Evolutionary conservation across 179 eudicot species (phyloP), one percentile per base, ranked within the genome.

Genomic region (Patellifolia procumbens): DNA sequence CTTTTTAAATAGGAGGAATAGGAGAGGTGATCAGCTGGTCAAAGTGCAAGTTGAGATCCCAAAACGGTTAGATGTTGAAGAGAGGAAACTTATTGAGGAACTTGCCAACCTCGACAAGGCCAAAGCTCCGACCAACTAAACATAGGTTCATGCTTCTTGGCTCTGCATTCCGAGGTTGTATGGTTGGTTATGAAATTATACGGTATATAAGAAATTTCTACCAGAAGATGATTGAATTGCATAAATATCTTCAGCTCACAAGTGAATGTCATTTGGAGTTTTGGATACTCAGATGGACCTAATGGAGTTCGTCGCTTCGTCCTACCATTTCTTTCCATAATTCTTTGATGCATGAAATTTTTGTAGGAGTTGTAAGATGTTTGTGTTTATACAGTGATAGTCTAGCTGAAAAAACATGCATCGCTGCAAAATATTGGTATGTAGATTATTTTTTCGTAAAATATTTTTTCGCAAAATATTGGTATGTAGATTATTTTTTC

Each of bases 21-120:
- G 68, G 87, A 89, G 97, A 80, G 97, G 98, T 4, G 96, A 94
- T 74, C 98, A 94, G 83, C 67, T 92, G 81, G 97, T 92, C 77
- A 94, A 62, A 76, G 90, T 94, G 68, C 95, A 90, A 78, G 91
- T 94, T 24, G 98, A 94, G 91, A 92, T 94, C 43, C 97, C 98
- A 0, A 88, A 84, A 71, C 81, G 88, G 72, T 74, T 94, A 20
- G 84, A 88, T 48, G 76, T 73, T 20, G 94, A 94, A 69, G 98
- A 92, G 86, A 86, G 79, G 85, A 88, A 89, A 86, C 91, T 94
- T 16, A 70, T 92, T 49, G 93, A 94, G 78, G 94, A 90, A 39
- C 90, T 93, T 52, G 89, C 88, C 4, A 81, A 79, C 53, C 55
- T 94, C 24, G 80, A 76, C 85, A 89, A 89, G 86, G 84, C 80